A percentile compares a stretch with the other conserved stretches of the same genome.
phyloP scores from a whole-genome alignment of 1,284 basidiomycete genomes.

The Moniliella sp. region DNA sequence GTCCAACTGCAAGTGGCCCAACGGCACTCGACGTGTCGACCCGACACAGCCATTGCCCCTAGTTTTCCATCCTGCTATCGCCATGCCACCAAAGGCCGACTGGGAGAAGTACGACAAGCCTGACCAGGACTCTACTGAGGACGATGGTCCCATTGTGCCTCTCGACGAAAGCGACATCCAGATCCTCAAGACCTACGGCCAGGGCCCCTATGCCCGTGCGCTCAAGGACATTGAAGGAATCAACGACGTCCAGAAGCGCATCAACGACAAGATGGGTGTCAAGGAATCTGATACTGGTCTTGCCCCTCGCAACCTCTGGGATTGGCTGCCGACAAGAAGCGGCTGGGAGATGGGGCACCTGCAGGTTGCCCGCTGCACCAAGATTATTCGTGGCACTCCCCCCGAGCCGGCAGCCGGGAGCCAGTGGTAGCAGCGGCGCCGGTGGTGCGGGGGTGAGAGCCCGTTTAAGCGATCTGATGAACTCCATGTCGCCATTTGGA shows the following conservation, averaged over 20 bases:
- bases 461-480: conserved; percentile 5
- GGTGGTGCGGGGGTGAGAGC: conserved; percentile 4
- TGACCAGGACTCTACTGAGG: conserved; percentile 15
- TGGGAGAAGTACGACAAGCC: conserved; percentile 33
- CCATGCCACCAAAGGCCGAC: conserved; percentile 30
- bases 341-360: conserved; percentile 83
- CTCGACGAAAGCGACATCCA: conserved; percentile 97
- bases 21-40: no score
- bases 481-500: no score
- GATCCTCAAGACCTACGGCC: conserved; percentile 95
- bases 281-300: conserved; percentile 97
- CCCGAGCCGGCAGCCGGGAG: no score
- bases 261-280: conserved; percentile 88
- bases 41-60: no score
- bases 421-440: conserved; percentile 5
- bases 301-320: conserved; percentile 88
- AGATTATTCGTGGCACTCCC: conserved; percentile 75
- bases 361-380: conserved; percentile 93
- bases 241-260: conserved; percentile 84
- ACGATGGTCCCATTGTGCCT: conserved; percentile 39
- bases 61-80: conserved; percentile 1
- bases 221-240: conserved; percentile 87
- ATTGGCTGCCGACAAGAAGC: conserved; percentile 43
- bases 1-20: no score
- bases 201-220: conserved; percentile 79